Base-by-base conservation (phyloP, 2,329 filamentous ascomycete genomes). In the Neoascochyta sp. region DNA sequence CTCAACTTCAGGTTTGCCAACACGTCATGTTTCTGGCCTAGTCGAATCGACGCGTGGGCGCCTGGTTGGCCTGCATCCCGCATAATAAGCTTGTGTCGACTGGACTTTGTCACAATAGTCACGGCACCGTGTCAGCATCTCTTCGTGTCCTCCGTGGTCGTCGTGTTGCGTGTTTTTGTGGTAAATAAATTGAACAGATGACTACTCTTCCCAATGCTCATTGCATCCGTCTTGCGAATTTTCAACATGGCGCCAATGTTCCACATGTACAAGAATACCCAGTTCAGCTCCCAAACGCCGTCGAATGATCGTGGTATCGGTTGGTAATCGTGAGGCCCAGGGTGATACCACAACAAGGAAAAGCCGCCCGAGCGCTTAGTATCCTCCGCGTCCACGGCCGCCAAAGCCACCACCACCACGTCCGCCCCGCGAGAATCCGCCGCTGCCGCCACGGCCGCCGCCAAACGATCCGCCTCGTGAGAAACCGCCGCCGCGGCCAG, bases 391-490 rank as follows among this genome's bases (percentile, higher is more conserved):
- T 38, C 54, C 55, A 39, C 52, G 48, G 27, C 50, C 41, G 12
- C 47, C 43, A 35, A 51, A 50, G 15, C 50, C 46, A 28, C 41
- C 41, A 23, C 49, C 44, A 25, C 50, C 43, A 12, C 49, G 38
- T 36, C 47, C 42, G 22, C 52, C 52, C 38, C 55, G 41, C 32
- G 52, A 54, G 50, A 59, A 59, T 10, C 56, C 56, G 31, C 55
- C 52, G 27, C 52, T 36, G 21, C 52, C 52, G 25, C 54, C 54
- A 14, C 41, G 32, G 18, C 35, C 37, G 12, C 38, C 34, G 31
- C 66, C 58, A 43, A 70, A 70, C 8, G 32, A 35, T 20, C 67
- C 63, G 36, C 62, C 63, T 34, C 62, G 46, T 26, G 69, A 65
- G 43, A 57, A 46, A 22, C 61, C 24, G 13, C 43, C 39, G 22